phyloP scores from a whole-genome alignment of 2,329 filamentous ascomycete genomes.

The Cladosporium sp. region DNA sequence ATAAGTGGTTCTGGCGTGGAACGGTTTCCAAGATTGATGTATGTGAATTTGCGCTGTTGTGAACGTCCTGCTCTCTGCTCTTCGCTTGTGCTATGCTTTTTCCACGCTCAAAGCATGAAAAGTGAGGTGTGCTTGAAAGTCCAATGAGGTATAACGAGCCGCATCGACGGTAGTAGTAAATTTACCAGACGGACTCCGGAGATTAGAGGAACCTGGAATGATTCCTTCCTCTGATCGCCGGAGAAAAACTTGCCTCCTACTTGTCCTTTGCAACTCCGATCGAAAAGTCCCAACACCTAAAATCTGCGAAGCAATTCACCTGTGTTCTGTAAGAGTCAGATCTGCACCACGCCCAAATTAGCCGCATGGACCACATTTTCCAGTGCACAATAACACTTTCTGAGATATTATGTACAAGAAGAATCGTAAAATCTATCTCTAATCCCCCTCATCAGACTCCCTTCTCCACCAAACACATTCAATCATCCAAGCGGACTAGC shows the following conservation, averaged over 20 bases:
- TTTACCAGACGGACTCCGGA: not conserved
- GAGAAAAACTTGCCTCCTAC: not conserved
- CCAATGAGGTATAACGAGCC: not conserved
- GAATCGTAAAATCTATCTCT: slow-evolving; percentile 8
- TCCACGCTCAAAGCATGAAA: too few relatives aligned
- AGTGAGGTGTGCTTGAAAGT: too few relatives aligned
- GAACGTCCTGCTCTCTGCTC: not conserved
- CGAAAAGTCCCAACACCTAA: not conserved
- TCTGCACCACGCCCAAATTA: not conserved
- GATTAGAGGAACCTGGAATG: not conserved
- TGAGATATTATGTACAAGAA: slow-evolving; percentile 1
- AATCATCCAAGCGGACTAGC: slow-evolving; percentile 1
- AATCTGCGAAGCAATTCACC: not conserved
- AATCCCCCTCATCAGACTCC: not conserved
- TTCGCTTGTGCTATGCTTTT: not conserved
- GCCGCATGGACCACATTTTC: not conserved
- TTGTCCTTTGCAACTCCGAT: not conserved
- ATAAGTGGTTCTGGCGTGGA: not conserved
- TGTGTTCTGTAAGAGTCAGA: not conserved
- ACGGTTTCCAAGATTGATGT: not conserved
- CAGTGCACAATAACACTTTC: not conserved
- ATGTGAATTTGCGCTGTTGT: not conserved
- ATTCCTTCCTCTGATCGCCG: not conserved
- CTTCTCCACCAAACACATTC: not conserved
- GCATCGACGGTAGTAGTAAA: not conserved